These are phyloP conservation scores for Trichoderma lentiforme DNA, from an alignment of 2,329 filamentous ascomycete genomes.

Conservation along the genomic window DNA sequence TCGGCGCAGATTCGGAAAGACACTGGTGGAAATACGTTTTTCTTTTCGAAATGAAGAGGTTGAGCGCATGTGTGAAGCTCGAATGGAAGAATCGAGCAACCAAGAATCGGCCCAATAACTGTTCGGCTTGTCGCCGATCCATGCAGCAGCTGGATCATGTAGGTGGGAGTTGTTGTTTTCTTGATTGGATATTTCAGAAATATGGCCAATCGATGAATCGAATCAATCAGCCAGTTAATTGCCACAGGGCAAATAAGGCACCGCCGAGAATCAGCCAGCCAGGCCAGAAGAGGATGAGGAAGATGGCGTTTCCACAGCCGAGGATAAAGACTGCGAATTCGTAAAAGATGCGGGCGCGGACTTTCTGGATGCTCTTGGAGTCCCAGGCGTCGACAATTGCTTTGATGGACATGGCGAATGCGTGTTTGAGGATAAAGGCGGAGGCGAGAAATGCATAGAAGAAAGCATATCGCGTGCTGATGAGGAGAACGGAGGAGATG, in stretches of 20 bases:
- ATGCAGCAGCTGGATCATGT: neutral
- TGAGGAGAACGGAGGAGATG: slow-evolving; percentile 28
- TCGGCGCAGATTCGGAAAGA: slow-evolving; percentile 74
- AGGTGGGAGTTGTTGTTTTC: neutral
- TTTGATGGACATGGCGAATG: slow-evolving; percentile 27
- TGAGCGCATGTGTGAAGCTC: neutral
- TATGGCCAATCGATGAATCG: slow-evolving; percentile 27
- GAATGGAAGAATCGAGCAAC: neutral
- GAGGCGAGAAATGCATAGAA: slow-evolving; percentile 24
- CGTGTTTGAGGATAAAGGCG: slow-evolving; percentile 28
- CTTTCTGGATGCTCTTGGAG: slow-evolving; percentile 31
- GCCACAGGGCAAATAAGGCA: slow-evolving; percentile 34
- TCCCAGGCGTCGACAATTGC: slow-evolving; percentile 36
- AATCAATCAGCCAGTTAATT: slow-evolving; percentile 33
- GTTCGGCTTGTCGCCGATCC: neutral
- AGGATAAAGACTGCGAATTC: slow-evolving; percentile 52
- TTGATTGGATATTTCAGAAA: neutral
- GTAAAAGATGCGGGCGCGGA: slow-evolving; percentile 48
- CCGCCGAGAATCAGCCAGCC: slow-evolving; percentile 50
- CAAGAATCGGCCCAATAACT: neutral
- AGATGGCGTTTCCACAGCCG: slow-evolving; percentile 47
- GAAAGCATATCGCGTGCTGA: neutral
- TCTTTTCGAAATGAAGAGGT: slow-evolving; percentile 57
- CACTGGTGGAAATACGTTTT: slow-evolving; percentile 86
- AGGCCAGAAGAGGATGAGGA: slow-evolving; percentile 55